Percentiles rank a stretch among this genome's conserved stretches.
These are phyloP conservation scores for Poteriospumella lacustris DNA, from an alignment of 108 stramenopile species.

Conservation along the genomic window DNA sequence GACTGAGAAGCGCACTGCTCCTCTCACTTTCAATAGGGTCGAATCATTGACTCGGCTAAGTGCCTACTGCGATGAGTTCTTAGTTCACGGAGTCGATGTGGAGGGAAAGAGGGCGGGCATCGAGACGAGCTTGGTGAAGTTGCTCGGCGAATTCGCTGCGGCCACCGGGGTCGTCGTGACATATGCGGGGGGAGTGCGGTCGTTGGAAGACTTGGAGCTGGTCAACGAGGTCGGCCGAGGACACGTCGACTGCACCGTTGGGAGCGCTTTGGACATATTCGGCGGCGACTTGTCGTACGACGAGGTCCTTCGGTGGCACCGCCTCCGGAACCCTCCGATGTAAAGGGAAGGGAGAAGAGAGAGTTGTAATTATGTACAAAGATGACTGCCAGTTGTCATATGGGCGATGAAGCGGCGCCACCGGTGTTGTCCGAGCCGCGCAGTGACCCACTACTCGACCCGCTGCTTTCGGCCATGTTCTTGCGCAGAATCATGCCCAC, in stretches of 20 bases:
- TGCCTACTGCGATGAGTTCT: constrained; percentile 81
- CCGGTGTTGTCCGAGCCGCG: no score
- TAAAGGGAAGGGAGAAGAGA: no score
- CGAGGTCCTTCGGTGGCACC: constrained; percentile 86
- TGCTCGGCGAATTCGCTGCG: constrained; percentile 60
- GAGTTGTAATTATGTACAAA: no score
- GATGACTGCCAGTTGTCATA: no score
- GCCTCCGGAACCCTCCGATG: no score
- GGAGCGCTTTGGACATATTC: constrained; percentile 92
- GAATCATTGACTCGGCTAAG: constrained; percentile 66
- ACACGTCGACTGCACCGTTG: constrained; percentile 85
- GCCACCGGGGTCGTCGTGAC: constrained; percentile 81
- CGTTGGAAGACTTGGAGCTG: constrained; percentile 73
- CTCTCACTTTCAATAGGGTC: constrained; percentile 40
- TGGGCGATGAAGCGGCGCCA: no score
- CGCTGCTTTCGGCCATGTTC: no score
- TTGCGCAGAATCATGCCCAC: no score
- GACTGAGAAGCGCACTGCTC: not conserved
- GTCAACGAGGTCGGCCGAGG: constrained; percentile 77
- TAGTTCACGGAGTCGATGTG: constrained; percentile 96
- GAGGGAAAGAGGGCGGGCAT: constrained; percentile 93
- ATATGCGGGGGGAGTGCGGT: constrained; percentile 91
- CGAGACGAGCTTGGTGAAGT: constrained; percentile 75
- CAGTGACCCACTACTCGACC: no score
- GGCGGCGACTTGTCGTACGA: constrained; percentile 81